A percentile compares a stretch with the other conserved stretches of the same genome.
Conservation (phyloP, 257 asterid genomes). For the Nicotiana otophora region DNA sequence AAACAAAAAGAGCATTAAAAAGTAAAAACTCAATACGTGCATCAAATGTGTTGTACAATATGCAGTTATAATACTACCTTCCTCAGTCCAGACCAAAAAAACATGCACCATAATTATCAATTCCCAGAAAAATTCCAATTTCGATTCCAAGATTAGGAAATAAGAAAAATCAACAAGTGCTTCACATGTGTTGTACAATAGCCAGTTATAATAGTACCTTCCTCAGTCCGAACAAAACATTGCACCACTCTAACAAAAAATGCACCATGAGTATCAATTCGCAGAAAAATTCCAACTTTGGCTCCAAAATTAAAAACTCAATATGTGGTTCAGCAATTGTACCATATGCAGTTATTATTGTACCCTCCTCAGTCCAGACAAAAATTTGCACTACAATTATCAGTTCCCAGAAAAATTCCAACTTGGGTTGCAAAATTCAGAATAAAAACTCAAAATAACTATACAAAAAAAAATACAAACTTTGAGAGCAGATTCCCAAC, state of each 20-base stretch:
- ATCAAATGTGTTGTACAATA: neutral
- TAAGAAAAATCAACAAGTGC: neutral
- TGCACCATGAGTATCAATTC: neutral
- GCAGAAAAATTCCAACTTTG: neutral
- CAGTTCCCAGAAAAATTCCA: neutral
- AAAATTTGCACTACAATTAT: neutral
- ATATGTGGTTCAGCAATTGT: neutral
- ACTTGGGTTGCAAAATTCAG: neutral
- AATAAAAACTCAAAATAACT: neutral
- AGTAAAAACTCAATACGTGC: neutral
- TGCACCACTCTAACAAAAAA: neutral
- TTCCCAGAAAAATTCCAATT: neutral
- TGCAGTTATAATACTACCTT: neutral
- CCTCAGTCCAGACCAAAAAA: neutral
- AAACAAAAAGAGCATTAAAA: no score
- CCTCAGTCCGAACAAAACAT: neutral
- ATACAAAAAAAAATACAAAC: conserved; percentile 8
- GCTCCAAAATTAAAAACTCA: neutral
- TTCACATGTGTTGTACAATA: no score
- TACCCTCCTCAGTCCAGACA: neutral
- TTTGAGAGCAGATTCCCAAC: conserved; percentile 98
- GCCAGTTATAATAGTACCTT: no score
- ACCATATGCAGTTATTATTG: neutral
- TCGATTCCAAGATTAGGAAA: neutral
- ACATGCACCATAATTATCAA: neutral